phyloP scores from a whole-genome alignment of 2,329 filamentous ascomycete genomes.

The Purpureocillium lavendulum region DNA sequence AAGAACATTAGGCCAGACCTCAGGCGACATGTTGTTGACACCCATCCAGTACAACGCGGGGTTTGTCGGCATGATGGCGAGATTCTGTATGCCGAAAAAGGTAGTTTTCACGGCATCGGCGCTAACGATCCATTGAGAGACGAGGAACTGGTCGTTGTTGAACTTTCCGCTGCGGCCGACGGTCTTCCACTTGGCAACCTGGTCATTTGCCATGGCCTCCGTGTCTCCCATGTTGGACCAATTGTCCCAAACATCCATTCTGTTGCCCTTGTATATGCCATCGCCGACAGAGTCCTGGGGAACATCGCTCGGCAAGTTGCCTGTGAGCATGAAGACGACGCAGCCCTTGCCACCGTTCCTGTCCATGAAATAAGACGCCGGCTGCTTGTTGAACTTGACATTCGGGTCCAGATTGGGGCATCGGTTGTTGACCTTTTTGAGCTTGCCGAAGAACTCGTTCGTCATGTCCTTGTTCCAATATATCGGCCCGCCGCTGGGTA shows the following conservation, averaged over 20 bases:
- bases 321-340: conserved; percentile 21
- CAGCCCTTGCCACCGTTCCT: conserved; percentile 22
- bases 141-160: conserved; percentile 16
- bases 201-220: conserved; percentile 12
- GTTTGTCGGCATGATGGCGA: conserved; percentile 22
- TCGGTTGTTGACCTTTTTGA: conserved; percentile 32
- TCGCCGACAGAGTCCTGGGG: conserved; percentile 15
- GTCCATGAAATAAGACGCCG: conserved; percentile 20
- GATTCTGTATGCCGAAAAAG: conserved; percentile 15
- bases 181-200: conserved; percentile 13
- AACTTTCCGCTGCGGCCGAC: conserved; percentile 9
- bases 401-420: conserved; percentile 17
- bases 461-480: conserved; percentile 28
- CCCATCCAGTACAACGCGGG: conserved; percentile 25
- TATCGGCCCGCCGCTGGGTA: conserved; percentile 14
- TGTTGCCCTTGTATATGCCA: conserved; percentile 19
- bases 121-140: conserved; percentile 23
- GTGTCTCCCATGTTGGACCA: conserved; percentile 21
- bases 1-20: conserved; percentile 20
- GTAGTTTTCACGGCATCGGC: conserved; percentile 17
- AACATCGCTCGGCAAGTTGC: conserved; percentile 10
- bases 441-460: conserved; percentile 31
- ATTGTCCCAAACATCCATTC: conserved; percentile 16
- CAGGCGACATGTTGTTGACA: conserved; percentile 16
- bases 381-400: conserved; percentile 16